A percentile compares a stretch with the other conserved stretches of the same genome.
phyloP scores from a whole-genome alignment of 495 filamentous ascomycete genomes.

The Elasticomyces elasticus region DNA sequence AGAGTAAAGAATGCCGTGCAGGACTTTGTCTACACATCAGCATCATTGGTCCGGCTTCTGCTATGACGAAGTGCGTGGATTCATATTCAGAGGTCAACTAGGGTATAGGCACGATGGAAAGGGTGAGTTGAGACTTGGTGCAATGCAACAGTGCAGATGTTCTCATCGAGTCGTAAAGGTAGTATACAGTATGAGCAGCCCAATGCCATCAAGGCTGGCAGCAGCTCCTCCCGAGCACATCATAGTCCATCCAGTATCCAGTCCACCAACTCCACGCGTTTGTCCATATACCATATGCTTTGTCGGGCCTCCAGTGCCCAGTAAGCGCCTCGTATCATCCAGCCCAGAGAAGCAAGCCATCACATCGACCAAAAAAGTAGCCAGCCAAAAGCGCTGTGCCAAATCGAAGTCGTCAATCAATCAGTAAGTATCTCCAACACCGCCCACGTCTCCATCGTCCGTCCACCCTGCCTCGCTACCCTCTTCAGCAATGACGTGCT shows the following conservation, averaged over 20 bases:
- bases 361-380: too few relatives aligned
- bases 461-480: constrained; percentile 37
- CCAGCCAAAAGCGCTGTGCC: too few relatives aligned
- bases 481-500: constrained; percentile 24
- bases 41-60: too few relatives aligned
- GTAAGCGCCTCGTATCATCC: constrained; percentile 2
- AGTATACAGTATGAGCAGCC: constrained; percentile 3
- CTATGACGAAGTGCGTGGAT: too few relatives aligned
- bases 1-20: too few relatives aligned
- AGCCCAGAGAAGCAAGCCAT: background rate
- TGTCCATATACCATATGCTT: constrained; percentile 6
- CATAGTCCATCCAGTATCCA: background rate
- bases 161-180: constrained; percentile 13
- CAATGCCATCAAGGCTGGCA: background rate
- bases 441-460: constrained; percentile 27
- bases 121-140: too few relatives aligned
- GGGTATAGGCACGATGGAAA: too few relatives aligned
- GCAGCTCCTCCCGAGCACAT: background rate
- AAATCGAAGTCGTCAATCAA: background rate
- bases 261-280: constrained; percentile 3
- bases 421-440: constrained; percentile 18
- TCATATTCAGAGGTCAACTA: too few relatives aligned
- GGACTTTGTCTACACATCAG: too few relatives aligned
- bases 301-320: background rate
- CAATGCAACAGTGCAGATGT: too few relatives aligned